Conservation (phyloP, 2,329 filamentous ascomycete species). For the Botrytis fabae region DNA sequence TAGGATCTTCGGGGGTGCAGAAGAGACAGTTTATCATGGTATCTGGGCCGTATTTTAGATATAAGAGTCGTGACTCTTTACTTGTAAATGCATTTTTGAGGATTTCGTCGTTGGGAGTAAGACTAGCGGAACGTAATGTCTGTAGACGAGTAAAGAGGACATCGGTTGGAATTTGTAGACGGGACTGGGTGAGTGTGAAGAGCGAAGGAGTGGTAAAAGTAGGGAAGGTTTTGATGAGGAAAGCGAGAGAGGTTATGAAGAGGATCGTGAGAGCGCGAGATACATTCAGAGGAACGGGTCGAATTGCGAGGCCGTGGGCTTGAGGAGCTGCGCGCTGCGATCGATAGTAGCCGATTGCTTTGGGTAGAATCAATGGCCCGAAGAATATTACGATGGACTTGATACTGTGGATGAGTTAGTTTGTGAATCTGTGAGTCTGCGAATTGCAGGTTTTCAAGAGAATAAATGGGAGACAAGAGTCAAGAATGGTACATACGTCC, state of each 20-base stretch:
- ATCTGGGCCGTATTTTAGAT: conserved; percentile 78
- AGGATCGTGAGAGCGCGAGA: conserved; percentile 62
- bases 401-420: conserved; percentile 41
- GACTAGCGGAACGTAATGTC: conserved; percentile 50
- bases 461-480: conserved; percentile 21
- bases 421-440: background rate
- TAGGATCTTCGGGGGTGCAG: conserved; percentile 69
- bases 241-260: conserved; percentile 51
- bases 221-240: conserved; percentile 65
- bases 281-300: conserved; percentile 55
- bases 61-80: conserved; percentile 73
- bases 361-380: conserved; percentile 70
- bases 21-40: conserved; percentile 77
- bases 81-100: conserved; percentile 69
- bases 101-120: conserved; percentile 61
- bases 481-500: conserved; percentile 46
- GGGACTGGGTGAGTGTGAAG: conserved; percentile 74
- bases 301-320: conserved; percentile 50
- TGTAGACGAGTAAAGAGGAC: conserved; percentile 78
- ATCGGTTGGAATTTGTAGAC: conserved; percentile 81
- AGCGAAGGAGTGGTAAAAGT: conserved; percentile 75
- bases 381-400: conserved; percentile 54
- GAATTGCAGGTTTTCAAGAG: conserved; percentile 38
- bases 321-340: conserved; percentile 49
- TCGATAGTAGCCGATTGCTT: conserved; percentile 64